Evolutionary conservation across 176 grass and related monocot genomes (phyloP).

Genomic region (Poa annua): DNA sequence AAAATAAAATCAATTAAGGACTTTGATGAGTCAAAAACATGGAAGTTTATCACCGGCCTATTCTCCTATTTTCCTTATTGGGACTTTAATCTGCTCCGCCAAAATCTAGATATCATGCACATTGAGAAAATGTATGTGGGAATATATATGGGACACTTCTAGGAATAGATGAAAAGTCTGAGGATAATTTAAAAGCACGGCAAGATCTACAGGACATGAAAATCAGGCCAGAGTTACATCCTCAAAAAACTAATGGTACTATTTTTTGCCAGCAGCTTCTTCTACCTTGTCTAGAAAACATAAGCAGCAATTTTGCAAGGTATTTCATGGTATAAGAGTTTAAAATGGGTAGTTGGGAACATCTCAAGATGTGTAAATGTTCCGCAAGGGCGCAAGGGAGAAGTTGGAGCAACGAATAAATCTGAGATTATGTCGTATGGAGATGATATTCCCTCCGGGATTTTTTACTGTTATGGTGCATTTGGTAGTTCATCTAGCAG

Average conservation of each 20-base stretch:
- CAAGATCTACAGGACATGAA: constrained; percentile 11
- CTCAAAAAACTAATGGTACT: constrained; percentile 15
- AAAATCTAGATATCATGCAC: background rate
- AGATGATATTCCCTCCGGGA: background rate
- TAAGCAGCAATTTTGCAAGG: too few relatives aligned
- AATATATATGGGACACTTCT: background rate
- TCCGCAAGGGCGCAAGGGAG: background rate
- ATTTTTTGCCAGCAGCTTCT: constrained; percentile 28
- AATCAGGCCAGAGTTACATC: constrained; percentile 30
- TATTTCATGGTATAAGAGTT: too few relatives aligned
- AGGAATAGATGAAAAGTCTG: background rate
- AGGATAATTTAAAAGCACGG: constrained; percentile 23
- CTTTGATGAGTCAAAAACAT: background rate
- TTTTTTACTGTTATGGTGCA: background rate
- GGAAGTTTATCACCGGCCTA: background rate
- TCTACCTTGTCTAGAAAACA: too few relatives aligned
- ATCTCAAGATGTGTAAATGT: constrained; percentile 21
- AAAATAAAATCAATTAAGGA: background rate
- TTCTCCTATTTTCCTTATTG: background rate
- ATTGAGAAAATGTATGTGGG: background rate
- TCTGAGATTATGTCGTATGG: background rate
- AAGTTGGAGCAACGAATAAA: background rate
- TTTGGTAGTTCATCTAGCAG: background rate
- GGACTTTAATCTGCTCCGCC: background rate
- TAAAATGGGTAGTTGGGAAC: too few relatives aligned